Conservation (phyloP, 495 filamentous ascomycete genomes). For the Penicillium riverlandense region DNA sequence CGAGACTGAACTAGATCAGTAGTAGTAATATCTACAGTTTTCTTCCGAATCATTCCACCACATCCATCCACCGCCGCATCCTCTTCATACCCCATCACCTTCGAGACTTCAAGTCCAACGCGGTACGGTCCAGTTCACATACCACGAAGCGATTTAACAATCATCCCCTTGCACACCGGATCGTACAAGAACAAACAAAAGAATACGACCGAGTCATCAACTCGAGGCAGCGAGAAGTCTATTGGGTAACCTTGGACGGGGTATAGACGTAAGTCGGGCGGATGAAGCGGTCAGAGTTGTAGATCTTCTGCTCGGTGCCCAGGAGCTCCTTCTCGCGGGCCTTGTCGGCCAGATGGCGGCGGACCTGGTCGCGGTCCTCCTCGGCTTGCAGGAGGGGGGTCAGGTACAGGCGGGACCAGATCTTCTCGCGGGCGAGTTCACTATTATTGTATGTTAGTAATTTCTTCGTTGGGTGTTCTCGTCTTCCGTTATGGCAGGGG, state of each 20-base stretch:
- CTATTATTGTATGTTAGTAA: slow-evolving; percentile 32
- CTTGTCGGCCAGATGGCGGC: slow-evolving; percentile 76
- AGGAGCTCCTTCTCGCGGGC: slow-evolving; percentile 84
- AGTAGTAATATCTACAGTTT: slow-evolving; percentile 35
- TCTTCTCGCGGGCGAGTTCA: slow-evolving; percentile 92
- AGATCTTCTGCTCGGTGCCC: slow-evolving; percentile 71
- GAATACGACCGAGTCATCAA: background rate
- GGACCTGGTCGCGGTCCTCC: slow-evolving; percentile 88
- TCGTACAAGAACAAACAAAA: slow-evolving; percentile 3
- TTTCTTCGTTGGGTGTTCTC: too few relatives aligned
- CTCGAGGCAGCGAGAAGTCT: slow-evolving; percentile 13
- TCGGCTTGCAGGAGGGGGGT: slow-evolving; percentile 91
- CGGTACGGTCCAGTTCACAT: slow-evolving; percentile 8
- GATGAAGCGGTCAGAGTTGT: slow-evolving; percentile 66
- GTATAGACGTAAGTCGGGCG: slow-evolving; percentile 41
- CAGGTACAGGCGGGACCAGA: slow-evolving; percentile 91
- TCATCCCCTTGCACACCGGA: too few relatives aligned
- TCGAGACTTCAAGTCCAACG: background rate
- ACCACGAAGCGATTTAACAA: background rate
- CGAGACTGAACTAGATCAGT: slow-evolving; percentile 24
- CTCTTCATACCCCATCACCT: too few relatives aligned
- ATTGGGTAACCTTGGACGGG: slow-evolving; percentile 33
- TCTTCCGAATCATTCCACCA: slow-evolving; percentile 10
- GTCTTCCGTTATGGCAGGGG: too few relatives aligned
- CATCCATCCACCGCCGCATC: background rate